These are phyloP conservation scores for Sophora flavescens DNA, from an alignment of 306 rosid genomes.

Conservation along the genomic window DNA sequence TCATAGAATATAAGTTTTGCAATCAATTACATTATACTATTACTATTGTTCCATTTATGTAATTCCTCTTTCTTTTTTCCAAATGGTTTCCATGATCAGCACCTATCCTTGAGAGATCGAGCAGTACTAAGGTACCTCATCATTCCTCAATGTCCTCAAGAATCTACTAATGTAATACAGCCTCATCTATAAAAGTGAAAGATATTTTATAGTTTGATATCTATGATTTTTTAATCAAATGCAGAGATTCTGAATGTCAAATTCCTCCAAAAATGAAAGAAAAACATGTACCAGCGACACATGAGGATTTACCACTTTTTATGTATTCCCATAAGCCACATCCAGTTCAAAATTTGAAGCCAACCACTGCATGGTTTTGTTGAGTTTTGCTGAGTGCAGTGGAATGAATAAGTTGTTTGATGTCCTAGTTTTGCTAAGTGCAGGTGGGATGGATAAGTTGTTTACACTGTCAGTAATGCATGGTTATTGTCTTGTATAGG, in stretches of 20 bases:
- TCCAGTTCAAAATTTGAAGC: conserved; percentile 37
- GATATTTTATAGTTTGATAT: neutral
- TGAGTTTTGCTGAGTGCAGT: too few species aligned
- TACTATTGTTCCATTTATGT: neutral
- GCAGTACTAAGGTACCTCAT: conserved; percentile 44
- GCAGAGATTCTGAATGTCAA: conserved; percentile 51
- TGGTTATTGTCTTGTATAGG: too few species aligned
- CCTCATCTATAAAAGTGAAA: neutral
- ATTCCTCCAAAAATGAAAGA: conserved; percentile 38
- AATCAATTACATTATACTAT: neutral
- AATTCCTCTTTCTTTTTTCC: neutral
- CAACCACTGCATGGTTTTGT: conserved; percentile 32
- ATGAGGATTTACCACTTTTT: conserved; percentile 64
- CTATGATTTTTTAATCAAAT: conserved; percentile 15
- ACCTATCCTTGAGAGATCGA: conserved; percentile 35
- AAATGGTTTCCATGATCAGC: conserved; percentile 40
- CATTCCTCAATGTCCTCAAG: neutral
- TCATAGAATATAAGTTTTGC: neutral
- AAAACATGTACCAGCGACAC: conserved; percentile 39
- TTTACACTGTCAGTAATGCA: too few species aligned
- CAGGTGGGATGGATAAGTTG: too few species aligned
- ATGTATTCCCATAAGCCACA: conserved; percentile 53
- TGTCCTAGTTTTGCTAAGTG: too few species aligned
- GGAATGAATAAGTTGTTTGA: too few species aligned
- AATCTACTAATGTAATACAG: conserved; percentile 3